Percentiles rank a stretch among this genome's conserved stretches.
phyloP scores from a whole-genome alignment of 2,329 filamentous ascomycete genomes.

The Microdochium nivale region DNA sequence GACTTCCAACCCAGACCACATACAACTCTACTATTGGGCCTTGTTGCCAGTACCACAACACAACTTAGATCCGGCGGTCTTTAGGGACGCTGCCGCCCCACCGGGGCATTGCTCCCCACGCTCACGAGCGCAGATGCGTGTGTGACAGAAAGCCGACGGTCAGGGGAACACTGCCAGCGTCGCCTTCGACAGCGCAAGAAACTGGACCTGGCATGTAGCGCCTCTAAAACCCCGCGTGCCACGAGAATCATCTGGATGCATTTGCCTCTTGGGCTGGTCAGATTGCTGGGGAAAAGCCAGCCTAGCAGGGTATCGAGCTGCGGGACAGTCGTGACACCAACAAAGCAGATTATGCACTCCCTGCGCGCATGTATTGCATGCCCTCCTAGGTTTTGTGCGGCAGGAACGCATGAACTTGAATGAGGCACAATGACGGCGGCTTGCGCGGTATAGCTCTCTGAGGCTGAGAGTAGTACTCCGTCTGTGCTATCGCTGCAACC shows the following conservation, averaged over 20 bases:
- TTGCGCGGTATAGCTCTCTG: background rate
- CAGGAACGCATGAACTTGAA: background rate
- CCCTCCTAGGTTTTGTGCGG: background rate
- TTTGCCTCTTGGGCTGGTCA: no score
- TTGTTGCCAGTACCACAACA: background rate
- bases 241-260: background rate
- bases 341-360: background rate
- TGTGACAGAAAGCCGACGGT: background rate
- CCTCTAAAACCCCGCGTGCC: background rate
- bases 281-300: no score
- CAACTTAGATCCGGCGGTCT: background rate
- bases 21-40: background rate
- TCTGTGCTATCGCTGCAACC: no score
- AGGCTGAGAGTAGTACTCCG: background rate
- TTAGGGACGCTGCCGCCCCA: background rate
- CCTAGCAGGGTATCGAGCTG: no score
- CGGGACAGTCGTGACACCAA: no score
- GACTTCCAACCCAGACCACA: background rate
- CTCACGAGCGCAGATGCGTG: background rate
- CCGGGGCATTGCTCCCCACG: background rate
- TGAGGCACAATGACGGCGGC: background rate
- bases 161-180: background rate
- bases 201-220: background rate
- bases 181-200: background rate
- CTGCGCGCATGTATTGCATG: background rate